phyloP scores from a whole-genome alignment of 352 stramenopile genomes.

The Phytopythium aichiense region DNA sequence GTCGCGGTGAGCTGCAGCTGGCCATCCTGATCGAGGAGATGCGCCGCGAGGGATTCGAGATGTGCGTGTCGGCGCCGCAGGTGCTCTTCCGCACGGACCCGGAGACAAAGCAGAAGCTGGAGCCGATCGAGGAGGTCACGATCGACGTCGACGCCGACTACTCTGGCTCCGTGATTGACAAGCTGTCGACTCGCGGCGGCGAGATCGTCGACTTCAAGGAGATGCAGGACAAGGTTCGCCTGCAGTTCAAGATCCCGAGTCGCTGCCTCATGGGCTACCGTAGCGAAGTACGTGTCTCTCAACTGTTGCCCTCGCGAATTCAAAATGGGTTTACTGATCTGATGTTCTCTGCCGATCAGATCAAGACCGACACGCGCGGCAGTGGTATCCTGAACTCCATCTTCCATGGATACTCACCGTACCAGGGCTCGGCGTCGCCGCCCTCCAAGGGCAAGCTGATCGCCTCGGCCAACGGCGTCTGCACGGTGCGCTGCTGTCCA shows the following conservation, averaged over 20 bases:
- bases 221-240: slow-evolving; percentile 90
- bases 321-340: not conserved
- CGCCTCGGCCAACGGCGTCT: slow-evolving; percentile 59
- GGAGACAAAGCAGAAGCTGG: slow-evolving; percentile 84
- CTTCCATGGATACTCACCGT: slow-evolving; percentile 94
- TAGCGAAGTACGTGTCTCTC: slow-evolving; percentile 41
- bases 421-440: slow-evolving; percentile 58
- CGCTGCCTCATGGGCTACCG: slow-evolving; percentile 96
- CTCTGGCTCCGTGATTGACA: slow-evolving; percentile 96
- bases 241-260: slow-evolving; percentile 96
- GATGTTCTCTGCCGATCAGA: slow-evolving; percentile 35
- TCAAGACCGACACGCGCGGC: slow-evolving; percentile 94
- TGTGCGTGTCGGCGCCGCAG: slow-evolving; percentile 95
- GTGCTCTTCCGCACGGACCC: slow-evolving; percentile 91
- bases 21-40: slow-evolving; percentile 99
- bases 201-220: slow-evolving; percentile 92
- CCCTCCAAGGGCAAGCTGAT: slow-evolving; percentile 86
- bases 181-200: slow-evolving; percentile 92
- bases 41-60: slow-evolving; percentile 97
- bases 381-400: slow-evolving; percentile 96
- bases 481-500: slow-evolving; percentile 24
- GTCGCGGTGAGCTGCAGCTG: slow-evolving; percentile 96
- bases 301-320: not conserved
- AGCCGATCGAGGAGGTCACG: slow-evolving; percentile 92
- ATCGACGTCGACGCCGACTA: slow-evolving; percentile 97